Evolutionary conservation across 345 rosid genomes (phyloP), one percentile per base, ranked within the genome.

Genomic region (Hypericum perforatum): DNA sequence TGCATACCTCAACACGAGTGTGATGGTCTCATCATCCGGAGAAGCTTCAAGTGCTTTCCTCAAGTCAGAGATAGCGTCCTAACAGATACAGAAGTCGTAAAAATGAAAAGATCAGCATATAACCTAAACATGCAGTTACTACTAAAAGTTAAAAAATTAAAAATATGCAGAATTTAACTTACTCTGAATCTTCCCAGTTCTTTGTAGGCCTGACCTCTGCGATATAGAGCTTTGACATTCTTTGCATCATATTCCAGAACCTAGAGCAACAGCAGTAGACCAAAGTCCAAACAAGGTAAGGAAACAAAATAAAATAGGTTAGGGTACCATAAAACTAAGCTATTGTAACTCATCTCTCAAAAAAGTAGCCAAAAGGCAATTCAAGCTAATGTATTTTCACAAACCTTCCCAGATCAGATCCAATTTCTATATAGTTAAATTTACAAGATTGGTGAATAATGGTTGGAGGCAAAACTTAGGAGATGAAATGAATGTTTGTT

Each of bases 181-280:
- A 89, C 99, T 67, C 78, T 82, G 60, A 85, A 52, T 48, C 41
- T 78, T 42, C 87, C 89, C 6, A 89, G 37, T 72, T 84, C 88
- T 74, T 74, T 86, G 67, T 82, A 82, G 37, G 99, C 97, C 74
- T 84, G 95, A 68, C 99, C 99, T 66, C 97, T 89, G 48, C 99
- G 76, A 71, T 94, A 89, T 37, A 89, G 87, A 61, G 96, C 99
- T 74, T 94, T 94, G 43, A 84, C 70, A 70, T 94, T 94, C 43
- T 70, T 82, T 22, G 79, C 69, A 76, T 94, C 99, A 72, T 71
- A 74, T 52, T 74, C 74, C 74, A 94, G 71, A 69, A 84, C 92
- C 98, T 92, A 62, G 60, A 65, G 49, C 22, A 5, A 5, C 14
- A 44, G 51, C 12, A 8, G 22, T 10, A 53, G 9, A 0, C 11